Evolutionary conservation across 352 stramenopile species (phyloP).

Genomic region (Phytophthora vignae): DNA sequence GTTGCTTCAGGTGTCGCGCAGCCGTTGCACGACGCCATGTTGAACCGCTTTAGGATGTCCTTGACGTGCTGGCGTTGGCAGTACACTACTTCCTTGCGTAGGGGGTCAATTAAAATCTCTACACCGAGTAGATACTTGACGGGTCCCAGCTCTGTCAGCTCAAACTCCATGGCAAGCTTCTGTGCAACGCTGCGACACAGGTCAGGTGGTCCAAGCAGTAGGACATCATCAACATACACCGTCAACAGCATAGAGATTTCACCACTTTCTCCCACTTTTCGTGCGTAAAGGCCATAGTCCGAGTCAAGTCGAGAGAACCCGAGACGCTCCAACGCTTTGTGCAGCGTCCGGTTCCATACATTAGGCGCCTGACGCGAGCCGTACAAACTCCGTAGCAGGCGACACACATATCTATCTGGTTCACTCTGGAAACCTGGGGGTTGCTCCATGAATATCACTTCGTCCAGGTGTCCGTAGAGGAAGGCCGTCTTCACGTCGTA

Average conservation of each 20-base stretch:
- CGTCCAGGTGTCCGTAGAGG: not conserved
- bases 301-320: not conserved
- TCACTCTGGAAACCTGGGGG: not conserved
- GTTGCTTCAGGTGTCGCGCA: not conserved
- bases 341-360: not conserved
- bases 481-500: not conserved
- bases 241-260: not conserved
- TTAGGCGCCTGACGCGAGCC: not conserved
- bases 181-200: not conserved
- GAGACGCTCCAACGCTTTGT: not conserved
- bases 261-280: not conserved
- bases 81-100: slow-evolving; percentile 1
- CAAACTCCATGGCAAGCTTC: not conserved
- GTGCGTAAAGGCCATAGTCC: not conserved
- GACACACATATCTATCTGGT: not conserved
- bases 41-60: not conserved
- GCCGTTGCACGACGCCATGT: not conserved
- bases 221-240: not conserved
- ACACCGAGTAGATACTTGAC: not conserved
- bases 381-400: not conserved
- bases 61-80: slow-evolving; percentile 1
- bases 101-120: not conserved
- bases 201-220: not conserved
- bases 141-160: not conserved
- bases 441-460: slow-evolving; percentile 1